Evolutionary conservation across 2,329 filamentous ascomycete genomes (phyloP), one percentile per base, ranked within the genome.

Genomic region (Paracamarosporium sp.): DNA sequence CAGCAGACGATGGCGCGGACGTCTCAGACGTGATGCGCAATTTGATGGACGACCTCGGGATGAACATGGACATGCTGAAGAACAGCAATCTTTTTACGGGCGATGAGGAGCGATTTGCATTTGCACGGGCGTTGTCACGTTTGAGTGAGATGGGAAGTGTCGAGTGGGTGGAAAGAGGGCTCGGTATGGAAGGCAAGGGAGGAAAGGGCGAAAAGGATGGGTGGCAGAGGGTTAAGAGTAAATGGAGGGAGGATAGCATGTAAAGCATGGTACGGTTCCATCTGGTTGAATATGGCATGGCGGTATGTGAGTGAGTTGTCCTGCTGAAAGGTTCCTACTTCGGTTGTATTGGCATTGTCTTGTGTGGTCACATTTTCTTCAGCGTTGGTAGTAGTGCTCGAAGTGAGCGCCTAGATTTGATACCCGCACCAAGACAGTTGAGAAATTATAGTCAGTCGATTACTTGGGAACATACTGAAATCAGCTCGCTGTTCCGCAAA

Each of bases 61-160:
- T 93, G 79, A 93, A 90, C 67, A 93, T 95, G 80, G 84, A 88
- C 48, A 89, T 91, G 77, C 82, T 99, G 68, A 96, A 96, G 80
- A 89, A 88, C 64, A 92, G 89, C 40, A 91, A 86, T 64, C 86
- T 98, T 36, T 99, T 99, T 76, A 91, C 90, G 1, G 95, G 95
- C 38, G 95, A 97, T 57, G 95, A 99, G 80, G 95, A 99, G 79
- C 86, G 92, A 0, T 99, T 99, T 80, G 95, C 95, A 0, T 99
- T 99, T 81, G 93, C 93, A 24, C 83, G 95, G 53, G 95, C 95
- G 1, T 76, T 98, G 66, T 93, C 90, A 53, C 82, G 95, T 55
- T 79, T 99, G 60, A 90, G 83, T 53, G 93, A 98, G 78, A 99
- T 99, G 95, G 92, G 93, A 20, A 95, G 92, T 74, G 87, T 88